Evolutionary conservation across 495 filamentous ascomycete species (phyloP).

Genomic region (Penicillium subrubescens): DNA sequence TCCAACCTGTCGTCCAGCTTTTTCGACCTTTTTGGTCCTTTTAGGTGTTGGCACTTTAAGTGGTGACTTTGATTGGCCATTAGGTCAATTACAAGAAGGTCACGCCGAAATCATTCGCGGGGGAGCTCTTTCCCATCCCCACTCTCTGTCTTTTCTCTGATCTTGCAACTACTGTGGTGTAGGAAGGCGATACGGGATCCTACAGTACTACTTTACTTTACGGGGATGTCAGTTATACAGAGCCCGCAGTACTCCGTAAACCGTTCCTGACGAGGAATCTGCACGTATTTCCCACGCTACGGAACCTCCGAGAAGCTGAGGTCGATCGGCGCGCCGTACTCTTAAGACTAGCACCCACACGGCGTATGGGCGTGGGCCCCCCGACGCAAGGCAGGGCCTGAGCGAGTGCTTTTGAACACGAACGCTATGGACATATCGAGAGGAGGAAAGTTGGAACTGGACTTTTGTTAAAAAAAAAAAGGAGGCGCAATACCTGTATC

Average conservation of each 20-base stretch:
- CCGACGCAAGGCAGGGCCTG: conserved; percentile 24
- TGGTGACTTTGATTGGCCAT: background rate
- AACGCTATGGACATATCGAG: background rate
- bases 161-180: background rate
- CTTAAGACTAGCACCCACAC: conserved; percentile 29
- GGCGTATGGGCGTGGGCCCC: conserved; percentile 7
- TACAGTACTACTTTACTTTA: background rate
- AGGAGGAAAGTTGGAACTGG: background rate
- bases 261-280: conserved; percentile 7
- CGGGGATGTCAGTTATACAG: background rate
- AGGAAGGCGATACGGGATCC: background rate
- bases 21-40: background rate
- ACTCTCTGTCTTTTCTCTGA: background rate
- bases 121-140: background rate
- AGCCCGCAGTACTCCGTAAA: background rate
- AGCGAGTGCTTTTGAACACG: conserved; percentile 14
- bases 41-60: background rate
- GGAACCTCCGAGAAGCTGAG: conserved; percentile 22
- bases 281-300: conserved; percentile 4
- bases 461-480: background rate
- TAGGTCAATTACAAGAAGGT: background rate
- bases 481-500: background rate
- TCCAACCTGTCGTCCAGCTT: background rate
- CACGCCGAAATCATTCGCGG: background rate
- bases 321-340: conserved; percentile 20